A percentile compares a stretch with the other conserved stretches of the same genome.
Evolutionary conservation across 2,329 filamentous ascomycete genomes (phyloP).

Genomic region (Aspergillus fischeri): DNA sequence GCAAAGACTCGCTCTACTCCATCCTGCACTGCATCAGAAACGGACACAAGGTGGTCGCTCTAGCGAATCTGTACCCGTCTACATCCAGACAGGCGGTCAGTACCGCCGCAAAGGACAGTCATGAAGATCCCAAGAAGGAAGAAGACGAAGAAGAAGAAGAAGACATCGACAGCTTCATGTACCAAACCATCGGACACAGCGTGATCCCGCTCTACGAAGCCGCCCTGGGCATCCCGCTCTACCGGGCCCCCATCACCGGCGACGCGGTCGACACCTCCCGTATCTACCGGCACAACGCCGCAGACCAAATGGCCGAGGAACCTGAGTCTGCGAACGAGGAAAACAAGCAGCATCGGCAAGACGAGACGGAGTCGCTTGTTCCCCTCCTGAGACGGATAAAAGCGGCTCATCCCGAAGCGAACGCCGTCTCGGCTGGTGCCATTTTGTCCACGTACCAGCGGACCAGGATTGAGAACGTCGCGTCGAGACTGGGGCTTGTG

Average conservation of each 20-base stretch:
- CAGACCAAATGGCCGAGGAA: slow-evolving; percentile 10
- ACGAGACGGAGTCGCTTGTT: slow-evolving; percentile 87
- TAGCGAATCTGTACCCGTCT: slow-evolving; percentile 79
- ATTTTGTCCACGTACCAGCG: slow-evolving; percentile 95
- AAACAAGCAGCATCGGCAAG: slow-evolving; percentile 35
- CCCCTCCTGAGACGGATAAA: slow-evolving; percentile 67
- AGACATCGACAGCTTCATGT: slow-evolving; percentile 98
- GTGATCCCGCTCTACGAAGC: slow-evolving; percentile 79
- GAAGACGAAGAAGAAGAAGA: slow-evolving; percentile 36
- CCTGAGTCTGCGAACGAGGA: background rate
- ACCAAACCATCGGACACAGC: slow-evolving; percentile 91
- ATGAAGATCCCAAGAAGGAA: background rate
- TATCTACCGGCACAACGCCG: slow-evolving; percentile 57
- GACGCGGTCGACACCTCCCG: slow-evolving; percentile 64
- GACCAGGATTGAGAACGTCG: slow-evolving; percentile 90
- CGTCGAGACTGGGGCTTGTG: slow-evolving; percentile 72
- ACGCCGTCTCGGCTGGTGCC: slow-evolving; percentile 84
- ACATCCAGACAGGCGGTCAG: slow-evolving; percentile 3
- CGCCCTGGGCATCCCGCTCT: slow-evolving; percentile 77
- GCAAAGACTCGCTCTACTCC: slow-evolving; percentile 95
- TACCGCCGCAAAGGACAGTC: slow-evolving; percentile 2
- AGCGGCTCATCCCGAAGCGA: slow-evolving; percentile 68
- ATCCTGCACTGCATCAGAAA: slow-evolving; percentile 84
- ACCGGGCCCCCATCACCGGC: slow-evolving; percentile 72
- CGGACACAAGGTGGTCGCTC: slow-evolving; percentile 77